Base-by-base conservation (phyloP, 2,329 filamentous ascomycete species). In the Coleophoma eucalyptorum region DNA sequence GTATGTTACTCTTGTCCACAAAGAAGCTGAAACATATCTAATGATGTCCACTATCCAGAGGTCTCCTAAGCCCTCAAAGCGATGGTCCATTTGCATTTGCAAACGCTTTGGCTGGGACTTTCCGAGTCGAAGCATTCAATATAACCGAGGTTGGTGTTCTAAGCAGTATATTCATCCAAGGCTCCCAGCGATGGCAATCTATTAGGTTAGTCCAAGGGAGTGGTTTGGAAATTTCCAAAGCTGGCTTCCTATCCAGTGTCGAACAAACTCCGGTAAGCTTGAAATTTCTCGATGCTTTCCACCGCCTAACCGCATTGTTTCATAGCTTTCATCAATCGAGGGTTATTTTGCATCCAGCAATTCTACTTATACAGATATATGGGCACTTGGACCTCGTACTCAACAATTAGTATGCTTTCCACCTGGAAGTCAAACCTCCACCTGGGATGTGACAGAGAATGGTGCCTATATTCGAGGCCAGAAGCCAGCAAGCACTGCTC, bases 121-220 rank as follows among this genome's bases (percentile, higher is more conserved):
- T 69, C 49, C 65, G 71, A 2, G 58, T 65, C 3, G 69, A 73
- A 49, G 72, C 69, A 0, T 68, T 72, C 51, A 64, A 70, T 11
- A 35, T 72, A n/a, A 68, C 65, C 0, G 41, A 51, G 0, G 10
- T 47, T 1, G 69, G 70, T 3, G 48, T 53, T 3, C 19, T 65
- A 0, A 50, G 66, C 7, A 67, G 64, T 1, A 68, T 62, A 18
- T 65, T 74, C 35, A 50, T 72, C 0, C 71, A 74, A 55, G 72
- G 70, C 4, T 69, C 68, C 0, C 69, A 71, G 53, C 57, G 67
- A 54, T 74, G 70, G 70, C 63, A 72, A 51, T 65, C 67, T 0
- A 56, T 72, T 20, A 59, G 61, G 2, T 58, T 73, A 0, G 56
- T 73, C 16, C 69, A 65, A 0, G 61, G 68, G 19, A 61, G 58